Conservation (phyloP, 805 yeast genomes). For the Cyberlindnera lachancei region DNA sequence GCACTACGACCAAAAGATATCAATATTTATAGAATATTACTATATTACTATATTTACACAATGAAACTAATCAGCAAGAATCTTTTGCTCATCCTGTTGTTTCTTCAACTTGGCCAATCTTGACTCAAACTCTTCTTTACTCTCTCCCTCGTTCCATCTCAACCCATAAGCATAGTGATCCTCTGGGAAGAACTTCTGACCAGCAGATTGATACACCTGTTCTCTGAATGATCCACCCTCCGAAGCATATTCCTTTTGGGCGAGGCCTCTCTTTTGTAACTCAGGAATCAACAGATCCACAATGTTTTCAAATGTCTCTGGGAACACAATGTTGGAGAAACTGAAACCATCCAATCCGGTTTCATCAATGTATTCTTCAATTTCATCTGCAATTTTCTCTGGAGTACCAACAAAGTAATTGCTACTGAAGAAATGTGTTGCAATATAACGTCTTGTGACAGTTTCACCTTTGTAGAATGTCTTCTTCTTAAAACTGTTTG, state of each 20-base stretch:
- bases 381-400: slow-evolving; percentile 32
- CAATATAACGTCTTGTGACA: slow-evolving; percentile 25
- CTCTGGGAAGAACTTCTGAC: slow-evolving; percentile 15
- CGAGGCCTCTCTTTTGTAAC: slow-evolving; percentile 28
- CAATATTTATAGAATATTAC: too few species aligned
- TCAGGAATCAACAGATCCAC: slow-evolving; percentile 33
- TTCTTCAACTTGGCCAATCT: slow-evolving; percentile 8
- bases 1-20: too few species aligned
- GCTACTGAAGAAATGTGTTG: slow-evolving; percentile 16
- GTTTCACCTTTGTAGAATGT: slow-evolving; percentile 13
- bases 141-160: slow-evolving; percentile 22
- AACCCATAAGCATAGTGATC: slow-evolving; percentile 19
- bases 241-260: slow-evolving; percentile 24
- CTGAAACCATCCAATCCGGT: slow-evolving; percentile 38
- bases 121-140: slow-evolving; percentile 25
- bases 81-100: slow-evolving; percentile 7
- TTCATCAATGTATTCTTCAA: slow-evolving; percentile 33
- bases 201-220: slow-evolving; percentile 18
- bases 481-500: slow-evolving; percentile 19
- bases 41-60: too few species aligned
- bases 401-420: slow-evolving; percentile 28
- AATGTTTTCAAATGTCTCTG: slow-evolving; percentile 33
- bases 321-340: slow-evolving; percentile 29
- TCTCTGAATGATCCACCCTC: slow-evolving; percentile 31
- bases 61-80: slow-evolving; percentile 8